These are phyloP conservation scores for Candolleomyces aberdarensis DNA, from an alignment of 768 basidiomycete species.

Conservation along the genomic window DNA sequence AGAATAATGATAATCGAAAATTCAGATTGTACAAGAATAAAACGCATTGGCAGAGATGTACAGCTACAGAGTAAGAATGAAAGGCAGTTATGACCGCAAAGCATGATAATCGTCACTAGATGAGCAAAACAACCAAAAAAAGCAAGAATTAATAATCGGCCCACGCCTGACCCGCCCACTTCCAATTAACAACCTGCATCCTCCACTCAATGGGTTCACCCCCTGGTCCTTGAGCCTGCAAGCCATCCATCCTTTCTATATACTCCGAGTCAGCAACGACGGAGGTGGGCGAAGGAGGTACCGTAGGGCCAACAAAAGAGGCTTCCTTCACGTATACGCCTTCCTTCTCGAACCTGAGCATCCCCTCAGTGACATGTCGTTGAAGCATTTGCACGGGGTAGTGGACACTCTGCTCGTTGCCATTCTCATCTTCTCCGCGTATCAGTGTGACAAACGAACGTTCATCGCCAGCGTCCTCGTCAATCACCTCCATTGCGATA, in stretches of 20 bases:
- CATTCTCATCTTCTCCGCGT: conserved; percentile 10
- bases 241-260: background rate
- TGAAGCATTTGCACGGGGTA: conserved; percentile 34
- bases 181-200: conserved; percentile 40
- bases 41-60: too few species aligned
- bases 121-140: background rate
- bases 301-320: background rate
- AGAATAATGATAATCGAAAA: too few species aligned
- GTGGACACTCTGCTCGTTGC: conserved; percentile 7
- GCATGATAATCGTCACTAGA: conserved; percentile 3
- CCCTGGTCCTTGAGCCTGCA: conserved; percentile 5
- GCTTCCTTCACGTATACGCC: conserved; percentile 34
- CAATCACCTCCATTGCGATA: conserved; percentile 3
- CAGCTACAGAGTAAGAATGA: background rate
- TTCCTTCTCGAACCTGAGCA: conserved; percentile 37
- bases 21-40: too few species aligned
- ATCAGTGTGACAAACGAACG: conserved; percentile 6
- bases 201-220: conserved; percentile 33
- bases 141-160: conserved; percentile 2
- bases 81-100: background rate
- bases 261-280: conserved; percentile 12
- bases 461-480: conserved; percentile 2
- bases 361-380: conserved; percentile 28
- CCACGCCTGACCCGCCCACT: conserved; percentile 25
- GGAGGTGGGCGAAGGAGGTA: background rate